Evolutionary conservation across 116 monocot genomes (phyloP).

Genomic region (Phalaenopsis hybrid): DNA sequence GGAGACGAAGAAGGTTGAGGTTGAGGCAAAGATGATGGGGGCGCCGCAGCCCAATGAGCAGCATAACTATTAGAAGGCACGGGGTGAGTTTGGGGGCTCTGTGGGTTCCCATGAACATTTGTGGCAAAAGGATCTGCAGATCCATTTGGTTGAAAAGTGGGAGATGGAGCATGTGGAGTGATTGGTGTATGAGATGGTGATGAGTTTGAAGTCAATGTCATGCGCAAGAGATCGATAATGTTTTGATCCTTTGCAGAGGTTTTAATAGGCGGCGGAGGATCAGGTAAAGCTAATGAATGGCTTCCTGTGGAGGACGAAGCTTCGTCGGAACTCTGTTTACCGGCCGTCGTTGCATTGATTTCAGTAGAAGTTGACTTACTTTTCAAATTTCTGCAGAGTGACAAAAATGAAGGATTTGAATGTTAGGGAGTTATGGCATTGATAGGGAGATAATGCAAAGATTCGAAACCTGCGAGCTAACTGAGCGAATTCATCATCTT

Average conservation of each 20-base stretch:
- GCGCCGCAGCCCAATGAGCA: constrained; percentile 61
- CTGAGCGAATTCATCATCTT: constrained; percentile 83
- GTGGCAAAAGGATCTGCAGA: too few species aligned
- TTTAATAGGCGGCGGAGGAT: constrained; percentile 40
- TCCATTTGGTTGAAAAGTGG: too few species aligned
- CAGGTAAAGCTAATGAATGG: constrained; percentile 38
- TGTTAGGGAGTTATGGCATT: background rate
- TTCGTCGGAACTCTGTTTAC: too few species aligned
- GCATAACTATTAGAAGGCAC: constrained; percentile 42
- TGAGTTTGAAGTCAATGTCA: constrained; percentile 42
- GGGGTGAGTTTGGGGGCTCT: too few species aligned
- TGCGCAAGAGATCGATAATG: constrained; percentile 61
- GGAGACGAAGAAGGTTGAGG: too few species aligned
- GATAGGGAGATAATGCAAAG: background rate
- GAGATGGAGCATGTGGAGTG: constrained; percentile 8
- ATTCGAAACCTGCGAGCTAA: constrained; percentile 66
- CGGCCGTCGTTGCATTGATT: too few species aligned
- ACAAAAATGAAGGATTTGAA: background rate
- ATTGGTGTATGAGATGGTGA: constrained; percentile 46
- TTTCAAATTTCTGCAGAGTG: constrained; percentile 49
- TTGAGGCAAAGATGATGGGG: background rate
- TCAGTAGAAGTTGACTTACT: constrained; percentile 12
- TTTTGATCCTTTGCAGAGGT: constrained; percentile 56
- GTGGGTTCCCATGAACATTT: too few species aligned
- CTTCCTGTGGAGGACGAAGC: constrained; percentile 9